These are phyloP conservation scores for Sporothrix curviconia DNA, from an alignment of 2,329 filamentous ascomycete genomes.

Conservation along the genomic window DNA sequence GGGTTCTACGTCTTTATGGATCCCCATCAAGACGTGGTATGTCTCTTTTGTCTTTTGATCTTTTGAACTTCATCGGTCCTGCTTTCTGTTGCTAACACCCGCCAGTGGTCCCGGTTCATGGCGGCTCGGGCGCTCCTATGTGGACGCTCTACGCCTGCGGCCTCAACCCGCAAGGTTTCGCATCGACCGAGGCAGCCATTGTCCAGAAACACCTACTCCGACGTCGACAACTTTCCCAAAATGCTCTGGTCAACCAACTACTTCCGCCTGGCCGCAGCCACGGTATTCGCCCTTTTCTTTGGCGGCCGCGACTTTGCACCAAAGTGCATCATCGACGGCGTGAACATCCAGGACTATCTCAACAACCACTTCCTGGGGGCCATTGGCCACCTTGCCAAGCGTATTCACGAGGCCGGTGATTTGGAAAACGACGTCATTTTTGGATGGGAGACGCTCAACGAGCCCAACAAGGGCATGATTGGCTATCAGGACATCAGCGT, in stretches of 20 bases:
- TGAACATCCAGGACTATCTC: slow-evolving; percentile 94
- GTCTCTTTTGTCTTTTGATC: slow-evolving; percentile 27
- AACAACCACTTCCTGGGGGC: slow-evolving; percentile 80
- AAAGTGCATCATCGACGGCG: slow-evolving; percentile 83
- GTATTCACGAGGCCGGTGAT: slow-evolving; percentile 84
- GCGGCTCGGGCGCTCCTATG: slow-evolving; percentile 91
- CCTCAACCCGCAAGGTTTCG: slow-evolving; percentile 78
- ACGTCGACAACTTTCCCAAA: slow-evolving; percentile 83
- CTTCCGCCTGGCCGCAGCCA: slow-evolving; percentile 74
- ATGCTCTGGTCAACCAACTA: slow-evolving; percentile 99
- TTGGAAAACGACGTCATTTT: slow-evolving; percentile 81
- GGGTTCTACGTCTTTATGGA: slow-evolving; percentile 98
- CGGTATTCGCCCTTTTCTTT: slow-evolving; percentile 93
- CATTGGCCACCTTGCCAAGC: slow-evolving; percentile 70
- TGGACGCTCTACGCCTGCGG: slow-evolving; percentile 97
- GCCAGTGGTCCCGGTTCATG: slow-evolving; percentile 88
- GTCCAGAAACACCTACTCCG: slow-evolving; percentile 90
- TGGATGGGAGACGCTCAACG: slow-evolving; percentile 95
- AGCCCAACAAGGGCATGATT: slow-evolving; percentile 83
- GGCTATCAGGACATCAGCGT: slow-evolving; percentile 74
- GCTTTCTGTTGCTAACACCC: slow-evolving; percentile 19
- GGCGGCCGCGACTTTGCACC: slow-evolving; percentile 86
- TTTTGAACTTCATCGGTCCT: neutral
- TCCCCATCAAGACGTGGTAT: slow-evolving; percentile 91
- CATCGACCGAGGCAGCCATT: slow-evolving; percentile 79